Conservation (phyloP, 208 protist species). For the Trypanosoma caninum region DNA sequence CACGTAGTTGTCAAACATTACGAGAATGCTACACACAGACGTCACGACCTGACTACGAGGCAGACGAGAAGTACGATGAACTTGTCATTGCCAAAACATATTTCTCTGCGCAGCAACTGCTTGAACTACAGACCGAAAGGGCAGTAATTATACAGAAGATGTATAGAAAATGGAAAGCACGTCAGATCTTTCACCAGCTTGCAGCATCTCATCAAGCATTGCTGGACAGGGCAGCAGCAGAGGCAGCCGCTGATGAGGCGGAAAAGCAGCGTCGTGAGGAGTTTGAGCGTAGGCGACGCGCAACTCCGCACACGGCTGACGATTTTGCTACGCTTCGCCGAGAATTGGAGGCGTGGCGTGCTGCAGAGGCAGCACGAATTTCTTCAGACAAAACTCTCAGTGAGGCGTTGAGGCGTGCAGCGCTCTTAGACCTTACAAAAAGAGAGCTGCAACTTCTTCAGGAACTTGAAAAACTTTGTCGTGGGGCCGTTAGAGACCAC, state of each 20-base stretch:
- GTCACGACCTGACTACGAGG: slow-evolving; percentile 49
- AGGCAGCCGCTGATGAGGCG: slow-evolving; percentile 59
- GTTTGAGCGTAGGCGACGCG: slow-evolving; percentile 82
- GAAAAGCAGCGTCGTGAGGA: slow-evolving; percentile 60
- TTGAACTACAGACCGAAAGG: slow-evolving; percentile 61
- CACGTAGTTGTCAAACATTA: slow-evolving; percentile 84
- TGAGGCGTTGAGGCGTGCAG: slow-evolving; percentile 47
- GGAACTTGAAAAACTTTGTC: slow-evolving; percentile 93
- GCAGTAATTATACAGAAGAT: slow-evolving; percentile 91
- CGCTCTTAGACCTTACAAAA: slow-evolving; percentile 88
- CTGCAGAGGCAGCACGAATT: slow-evolving; percentile 78
- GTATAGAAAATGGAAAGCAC: slow-evolving; percentile 93
- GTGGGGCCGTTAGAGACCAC: slow-evolving; percentile 53
- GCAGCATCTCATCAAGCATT: slow-evolving; percentile 50
- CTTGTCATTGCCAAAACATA: slow-evolving; percentile 81
- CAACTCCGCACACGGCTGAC: slow-evolving; percentile 80
- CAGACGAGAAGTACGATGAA: slow-evolving; percentile 64
- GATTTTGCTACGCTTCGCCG: slow-evolving; percentile 94
- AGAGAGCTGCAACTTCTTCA: slow-evolving; percentile 95
- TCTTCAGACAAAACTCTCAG: slow-evolving; percentile 39
- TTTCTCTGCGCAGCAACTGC: slow-evolving; percentile 75
- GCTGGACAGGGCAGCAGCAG: slow-evolving; percentile 47
- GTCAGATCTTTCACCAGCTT: slow-evolving; percentile 57
- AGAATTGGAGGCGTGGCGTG: slow-evolving; percentile 90
- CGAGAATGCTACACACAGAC: slow-evolving; percentile 94